Conservation (phyloP, 2,329 filamentous ascomycete genomes). For the Nigrospora sphaerica region DNA sequence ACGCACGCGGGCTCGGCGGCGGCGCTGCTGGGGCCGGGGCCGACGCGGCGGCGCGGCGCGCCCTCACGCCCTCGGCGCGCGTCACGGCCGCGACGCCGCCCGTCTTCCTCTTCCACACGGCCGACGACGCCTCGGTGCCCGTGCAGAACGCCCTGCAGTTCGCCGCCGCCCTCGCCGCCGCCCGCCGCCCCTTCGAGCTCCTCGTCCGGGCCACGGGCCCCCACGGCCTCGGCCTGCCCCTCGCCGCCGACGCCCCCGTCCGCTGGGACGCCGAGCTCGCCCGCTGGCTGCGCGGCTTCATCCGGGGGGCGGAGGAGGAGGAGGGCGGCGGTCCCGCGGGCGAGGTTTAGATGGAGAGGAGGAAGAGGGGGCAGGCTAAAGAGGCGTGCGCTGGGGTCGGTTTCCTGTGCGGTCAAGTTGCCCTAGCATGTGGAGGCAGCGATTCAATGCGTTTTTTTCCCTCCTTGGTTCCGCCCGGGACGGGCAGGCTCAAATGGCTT, state of each 20-base stretch:
- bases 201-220: constrained; percentile 19
- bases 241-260: constrained; percentile 10
- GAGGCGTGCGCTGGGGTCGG: too few species aligned
- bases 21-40: constrained; percentile 11
- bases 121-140: constrained; percentile 17
- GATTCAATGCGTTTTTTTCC: too few species aligned
- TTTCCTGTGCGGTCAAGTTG: too few species aligned
- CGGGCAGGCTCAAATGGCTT: too few species aligned
- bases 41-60: constrained; percentile 3
- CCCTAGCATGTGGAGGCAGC: too few species aligned
- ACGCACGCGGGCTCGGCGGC: constrained; percentile 10
- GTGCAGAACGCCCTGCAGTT: constrained; percentile 20
- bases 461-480: too few species aligned
- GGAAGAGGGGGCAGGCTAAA: too few species aligned
- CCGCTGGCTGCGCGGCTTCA: constrained; percentile 15
- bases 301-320: background rate
- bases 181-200: constrained; percentile 13
- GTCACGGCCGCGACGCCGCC: constrained; percentile 18
- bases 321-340: background rate
- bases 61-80: constrained; percentile 16
- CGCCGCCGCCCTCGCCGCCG: constrained; percentile 13
- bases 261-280: constrained; percentile 20
- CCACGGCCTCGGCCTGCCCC: constrained; percentile 18
- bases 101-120: constrained; percentile 26
- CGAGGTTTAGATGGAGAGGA: too few species aligned